phyloP scores from a whole-genome alignment of 2,329 filamentous ascomycete species.

The Botryotinia globosa region DNA sequence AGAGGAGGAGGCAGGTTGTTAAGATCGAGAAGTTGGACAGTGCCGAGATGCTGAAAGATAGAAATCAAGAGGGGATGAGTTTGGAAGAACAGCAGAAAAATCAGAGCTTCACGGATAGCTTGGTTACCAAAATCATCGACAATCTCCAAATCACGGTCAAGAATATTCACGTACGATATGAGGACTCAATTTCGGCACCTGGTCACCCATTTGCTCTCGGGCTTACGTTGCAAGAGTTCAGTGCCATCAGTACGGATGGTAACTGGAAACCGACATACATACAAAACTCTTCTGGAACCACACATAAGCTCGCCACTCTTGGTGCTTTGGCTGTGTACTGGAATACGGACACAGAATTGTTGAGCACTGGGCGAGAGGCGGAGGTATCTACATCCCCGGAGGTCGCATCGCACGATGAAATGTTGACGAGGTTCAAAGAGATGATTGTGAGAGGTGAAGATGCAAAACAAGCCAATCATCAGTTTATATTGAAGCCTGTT shows the following conservation, averaged over 20 bases:
- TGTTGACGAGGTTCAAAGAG: constrained; percentile 72
- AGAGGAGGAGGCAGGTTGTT: constrained; percentile 77
- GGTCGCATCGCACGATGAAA: constrained; percentile 67
- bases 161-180: constrained; percentile 97
- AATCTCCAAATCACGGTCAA: constrained; percentile 97
- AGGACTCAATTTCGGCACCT: constrained; percentile 92
- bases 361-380: constrained; percentile 77
- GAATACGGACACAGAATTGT: constrained; percentile 87
- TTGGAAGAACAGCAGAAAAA: constrained; percentile 95
- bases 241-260: constrained; percentile 90
- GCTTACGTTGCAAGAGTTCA: constrained; percentile 91
- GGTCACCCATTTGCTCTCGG: constrained; percentile 94
- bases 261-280: constrained; percentile 97
- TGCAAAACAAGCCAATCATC: constrained; percentile 57
- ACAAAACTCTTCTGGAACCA: constrained; percentile 76
- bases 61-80: constrained; percentile 88
- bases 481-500: constrained; percentile 94
- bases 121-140: constrained; percentile 95
- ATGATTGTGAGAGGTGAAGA: constrained; percentile 75
- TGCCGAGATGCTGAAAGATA: constrained; percentile 89
- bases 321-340: constrained; percentile 92
- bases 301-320: constrained; percentile 90
- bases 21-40: constrained; percentile 99
- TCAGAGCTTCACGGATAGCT: constrained; percentile 93
- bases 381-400: constrained; percentile 56